Conservation (phyloP, 2,329 filamentous ascomycete genomes). For the Colletotrichum liaoningense region DNA sequence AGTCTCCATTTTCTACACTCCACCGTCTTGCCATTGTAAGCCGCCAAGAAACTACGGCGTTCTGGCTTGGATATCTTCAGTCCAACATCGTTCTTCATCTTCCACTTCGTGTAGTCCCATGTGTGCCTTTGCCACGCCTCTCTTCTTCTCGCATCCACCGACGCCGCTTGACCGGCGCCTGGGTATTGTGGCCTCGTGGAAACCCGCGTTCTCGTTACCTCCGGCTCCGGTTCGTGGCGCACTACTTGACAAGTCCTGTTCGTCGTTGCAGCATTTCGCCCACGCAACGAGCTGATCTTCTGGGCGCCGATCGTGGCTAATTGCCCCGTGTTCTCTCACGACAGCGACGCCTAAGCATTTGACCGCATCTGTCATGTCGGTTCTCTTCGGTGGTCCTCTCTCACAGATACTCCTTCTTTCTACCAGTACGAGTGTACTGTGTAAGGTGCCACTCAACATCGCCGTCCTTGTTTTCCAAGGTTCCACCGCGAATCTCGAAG, state of each 20-base stretch:
- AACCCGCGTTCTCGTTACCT: background rate
- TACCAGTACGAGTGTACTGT: constrained; percentile 92
- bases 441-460: constrained; percentile 97
- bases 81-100: background rate
- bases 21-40: background rate
- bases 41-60: background rate
- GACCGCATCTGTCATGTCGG: background rate
- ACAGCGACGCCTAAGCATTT: background rate
- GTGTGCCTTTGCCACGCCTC: background rate
- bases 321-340: background rate
- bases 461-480: constrained; percentile 92
- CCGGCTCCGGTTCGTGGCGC: background rate
- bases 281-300: background rate
- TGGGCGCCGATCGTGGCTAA: background rate
- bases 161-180: background rate
- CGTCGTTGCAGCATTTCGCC: background rate
- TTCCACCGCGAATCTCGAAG: constrained; percentile 93
- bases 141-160: background rate
- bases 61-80: background rate
- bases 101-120: background rate
- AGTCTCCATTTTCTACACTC: background rate
- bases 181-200: background rate
- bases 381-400: background rate
- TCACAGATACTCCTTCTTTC: constrained; percentile 96
- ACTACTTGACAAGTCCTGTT: background rate